A percentile compares a stretch with the other conserved stretches of the same genome.
Conservation (phyloP, 2,329 filamentous ascomycete genomes). For the Penicillium freii region DNA sequence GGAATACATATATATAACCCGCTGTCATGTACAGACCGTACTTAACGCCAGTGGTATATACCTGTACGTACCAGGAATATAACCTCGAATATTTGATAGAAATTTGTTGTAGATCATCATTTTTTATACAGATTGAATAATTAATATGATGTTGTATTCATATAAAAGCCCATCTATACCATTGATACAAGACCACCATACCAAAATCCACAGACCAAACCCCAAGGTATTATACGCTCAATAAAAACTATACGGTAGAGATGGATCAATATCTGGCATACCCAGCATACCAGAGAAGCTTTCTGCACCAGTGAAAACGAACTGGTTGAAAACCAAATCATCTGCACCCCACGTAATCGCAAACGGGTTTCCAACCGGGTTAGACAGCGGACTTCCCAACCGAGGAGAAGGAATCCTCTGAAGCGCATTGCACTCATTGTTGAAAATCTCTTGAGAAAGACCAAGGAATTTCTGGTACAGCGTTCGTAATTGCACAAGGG, state of each 20-base stretch:
- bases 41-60: constrained; percentile 1
- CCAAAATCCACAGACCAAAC: neutral
- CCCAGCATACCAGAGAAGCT: neutral
- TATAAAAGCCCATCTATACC: neutral
- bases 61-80: constrained; percentile 2
- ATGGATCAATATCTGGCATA: neutral
- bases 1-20: constrained; percentile 5
- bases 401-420: neutral
- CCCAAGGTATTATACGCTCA: neutral
- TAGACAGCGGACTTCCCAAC: neutral
- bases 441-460: constrained; percentile 12
- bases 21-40: constrained; percentile 5
- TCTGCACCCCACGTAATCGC: neutral
- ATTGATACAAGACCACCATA: neutral
- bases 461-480: constrained; percentile 19
- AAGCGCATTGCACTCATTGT: neutral
- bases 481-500: constrained; percentile 14
- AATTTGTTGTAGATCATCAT: neutral
- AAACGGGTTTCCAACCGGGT: neutral
- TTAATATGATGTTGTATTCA: neutral
- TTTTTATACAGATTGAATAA: neutral
- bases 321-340: neutral
- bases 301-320: neutral
- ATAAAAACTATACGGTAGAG: neutral
- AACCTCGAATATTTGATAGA: neutral